A percentile compares a stretch with the other conserved stretches of the same genome.
Evolutionary conservation across 75 land plant species (phyloP).

Genomic region (Isoetes taiwanensis): DNA sequence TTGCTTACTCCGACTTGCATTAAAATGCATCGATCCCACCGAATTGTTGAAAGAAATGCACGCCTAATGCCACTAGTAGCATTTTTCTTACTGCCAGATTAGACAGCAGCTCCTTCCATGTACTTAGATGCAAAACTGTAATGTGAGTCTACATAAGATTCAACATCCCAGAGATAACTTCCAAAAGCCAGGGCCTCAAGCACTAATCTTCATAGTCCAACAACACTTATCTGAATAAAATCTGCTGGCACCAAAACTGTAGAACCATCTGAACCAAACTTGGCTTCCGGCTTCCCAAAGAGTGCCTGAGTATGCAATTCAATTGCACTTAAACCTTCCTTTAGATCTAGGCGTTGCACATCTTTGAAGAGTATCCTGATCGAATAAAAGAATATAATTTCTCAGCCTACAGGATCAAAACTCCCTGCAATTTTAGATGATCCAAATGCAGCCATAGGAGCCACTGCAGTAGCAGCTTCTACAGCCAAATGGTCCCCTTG

Average conservation of each 20-base stretch:
- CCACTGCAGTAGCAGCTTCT: constrained; percentile 11
- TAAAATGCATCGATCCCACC: too few relatives aligned
- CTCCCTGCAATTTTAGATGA: background rate
- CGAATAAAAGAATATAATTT: constrained; percentile 46
- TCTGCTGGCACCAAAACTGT: constrained; percentile 40
- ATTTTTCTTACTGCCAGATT: too few relatives aligned
- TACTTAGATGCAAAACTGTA: constrained; percentile 33
- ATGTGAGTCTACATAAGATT: constrained; percentile 56
- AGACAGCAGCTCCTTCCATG: too few relatives aligned
- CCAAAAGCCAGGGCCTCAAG: constrained; percentile 77
- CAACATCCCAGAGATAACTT: constrained; percentile 65
- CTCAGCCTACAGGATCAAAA: constrained; percentile 21
- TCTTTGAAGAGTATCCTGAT: constrained; percentile 51
- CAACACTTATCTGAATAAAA: constrained; percentile 25
- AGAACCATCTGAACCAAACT: constrained; percentile 37
- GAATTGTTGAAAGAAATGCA: too few relatives aligned
- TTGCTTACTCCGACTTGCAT: too few relatives aligned
- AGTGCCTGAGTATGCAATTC: constrained; percentile 71
- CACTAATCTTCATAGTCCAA: constrained; percentile 43
- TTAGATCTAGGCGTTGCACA: constrained; percentile 56
- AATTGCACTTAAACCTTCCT: constrained; percentile 43
- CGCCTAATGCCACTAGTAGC: too few relatives aligned
- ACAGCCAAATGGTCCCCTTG: background rate
- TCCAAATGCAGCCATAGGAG: constrained; percentile 13
- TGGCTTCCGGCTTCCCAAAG: constrained; percentile 63